These are phyloP conservation scores for Dioszegia crocea DNA, from an alignment of 768 basidiomycete genomes.

Conservation along the genomic window DNA sequence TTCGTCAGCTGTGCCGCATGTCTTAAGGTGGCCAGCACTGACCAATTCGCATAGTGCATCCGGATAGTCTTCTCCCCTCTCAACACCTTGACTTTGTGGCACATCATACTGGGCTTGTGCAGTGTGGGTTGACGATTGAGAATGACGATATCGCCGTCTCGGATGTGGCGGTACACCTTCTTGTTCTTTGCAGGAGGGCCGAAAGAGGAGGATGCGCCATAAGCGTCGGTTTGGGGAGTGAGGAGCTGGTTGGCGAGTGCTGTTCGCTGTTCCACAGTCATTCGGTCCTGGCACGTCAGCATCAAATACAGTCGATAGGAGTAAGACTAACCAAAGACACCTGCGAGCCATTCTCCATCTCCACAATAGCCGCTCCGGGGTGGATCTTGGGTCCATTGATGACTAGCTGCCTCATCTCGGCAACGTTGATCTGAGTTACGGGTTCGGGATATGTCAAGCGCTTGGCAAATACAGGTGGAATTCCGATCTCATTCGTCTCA, in stretches of 20 bases:
- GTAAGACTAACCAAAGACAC: slow-evolving; percentile 65
- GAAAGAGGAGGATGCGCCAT: slow-evolving; percentile 38
- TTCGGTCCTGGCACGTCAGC: slow-evolving; percentile 62
- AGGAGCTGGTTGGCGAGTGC: slow-evolving; percentile 93
- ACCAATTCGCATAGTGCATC: slow-evolving; percentile 99
- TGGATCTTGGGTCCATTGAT: slow-evolving; percentile 82
- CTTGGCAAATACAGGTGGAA: slow-evolving; percentile 93
- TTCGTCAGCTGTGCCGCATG: not conserved
- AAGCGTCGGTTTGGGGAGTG: slow-evolving; percentile 71
- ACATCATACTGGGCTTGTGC: slow-evolving; percentile 99
- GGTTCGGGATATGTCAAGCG: slow-evolving; percentile 98
- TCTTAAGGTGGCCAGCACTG: not conserved
- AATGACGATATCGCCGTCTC: slow-evolving; percentile 90
- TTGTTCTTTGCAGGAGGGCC: slow-evolving; percentile 81
- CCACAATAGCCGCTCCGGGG: slow-evolving; percentile 90
- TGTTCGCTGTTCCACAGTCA: slow-evolving; percentile 80
- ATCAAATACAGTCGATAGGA: not conserved
- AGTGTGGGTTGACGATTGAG: slow-evolving; percentile 96
- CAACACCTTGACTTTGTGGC: slow-evolving; percentile 83
- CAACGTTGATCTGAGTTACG: slow-evolving; percentile 84
- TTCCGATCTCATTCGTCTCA: slow-evolving; percentile 96
- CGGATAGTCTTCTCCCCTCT: slow-evolving; percentile 97
- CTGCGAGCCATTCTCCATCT: slow-evolving; percentile 88
- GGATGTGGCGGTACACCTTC: slow-evolving; percentile 93
- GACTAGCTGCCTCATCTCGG: slow-evolving; percentile 79